Evolutionary conservation across 192 early-diverging fungal species (phyloP).

Genomic region (Podila horticola): DNA sequence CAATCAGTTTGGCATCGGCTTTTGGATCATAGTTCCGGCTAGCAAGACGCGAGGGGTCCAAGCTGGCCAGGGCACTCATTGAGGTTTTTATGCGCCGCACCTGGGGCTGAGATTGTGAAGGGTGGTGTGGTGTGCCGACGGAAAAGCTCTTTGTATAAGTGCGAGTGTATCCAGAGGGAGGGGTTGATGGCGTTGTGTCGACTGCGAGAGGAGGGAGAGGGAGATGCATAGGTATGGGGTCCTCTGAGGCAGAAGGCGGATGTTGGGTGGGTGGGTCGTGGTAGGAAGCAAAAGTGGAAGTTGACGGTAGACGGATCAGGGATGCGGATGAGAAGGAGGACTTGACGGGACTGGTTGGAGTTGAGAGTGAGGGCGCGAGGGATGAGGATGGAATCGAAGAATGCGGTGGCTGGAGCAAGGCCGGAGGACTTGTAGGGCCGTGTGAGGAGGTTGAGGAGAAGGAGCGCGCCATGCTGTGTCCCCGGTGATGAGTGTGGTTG

Average conservation of each 20-base stretch:
- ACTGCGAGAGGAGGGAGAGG: neutral
- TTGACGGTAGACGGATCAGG: neutral
- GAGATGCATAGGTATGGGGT: conserved; percentile 4
- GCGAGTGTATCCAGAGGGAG: conserved; percentile 11
- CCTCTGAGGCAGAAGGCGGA: neutral
- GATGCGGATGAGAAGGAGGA: conserved; percentile 16
- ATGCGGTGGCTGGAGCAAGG: neutral
- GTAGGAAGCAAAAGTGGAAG: neutral
- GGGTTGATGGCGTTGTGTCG: conserved; percentile 4
- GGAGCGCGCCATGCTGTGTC: neutral
- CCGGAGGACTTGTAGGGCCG: neutral
- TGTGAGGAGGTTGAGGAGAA: conserved; percentile 3
- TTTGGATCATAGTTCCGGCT: conserved; percentile 6
- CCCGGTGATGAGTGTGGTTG: neutral
- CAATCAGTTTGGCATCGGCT: conserved; percentile 18
- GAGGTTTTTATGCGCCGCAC: conserved; percentile 23
- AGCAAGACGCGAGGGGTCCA: conserved; percentile 19
- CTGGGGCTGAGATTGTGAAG: conserved; percentile 9
- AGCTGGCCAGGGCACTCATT: conserved; percentile 23
- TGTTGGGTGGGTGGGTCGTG: neutral
- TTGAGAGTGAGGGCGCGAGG: neutral
- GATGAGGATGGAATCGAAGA: neutral
- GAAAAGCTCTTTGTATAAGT: conserved; percentile 25
- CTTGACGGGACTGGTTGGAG: conserved; percentile 18
- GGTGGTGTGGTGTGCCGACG: conserved; percentile 5